Evolutionary conservation across 2,329 filamentous ascomycete genomes (phyloP).

Genomic region (Fusarium sp.): DNA sequence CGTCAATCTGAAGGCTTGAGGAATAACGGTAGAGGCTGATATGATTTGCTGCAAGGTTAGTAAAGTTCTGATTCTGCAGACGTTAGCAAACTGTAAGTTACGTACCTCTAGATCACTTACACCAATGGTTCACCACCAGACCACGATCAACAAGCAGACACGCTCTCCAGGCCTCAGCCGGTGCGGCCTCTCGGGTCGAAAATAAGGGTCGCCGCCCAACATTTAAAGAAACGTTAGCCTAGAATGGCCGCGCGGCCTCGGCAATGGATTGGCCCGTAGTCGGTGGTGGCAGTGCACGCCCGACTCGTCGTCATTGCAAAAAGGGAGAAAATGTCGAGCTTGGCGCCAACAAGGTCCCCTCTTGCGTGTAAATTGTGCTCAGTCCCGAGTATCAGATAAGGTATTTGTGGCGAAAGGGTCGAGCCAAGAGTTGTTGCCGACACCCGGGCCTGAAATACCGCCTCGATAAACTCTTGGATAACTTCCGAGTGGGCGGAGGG

Average conservation of each 20-base stretch:
- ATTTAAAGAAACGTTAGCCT: constrained; percentile 23
- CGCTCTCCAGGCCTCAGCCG: not conserved
- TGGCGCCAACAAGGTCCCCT: not conserved
- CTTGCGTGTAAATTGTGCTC: not conserved
- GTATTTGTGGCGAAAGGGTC: not conserved
- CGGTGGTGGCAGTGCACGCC: constrained; percentile 37
- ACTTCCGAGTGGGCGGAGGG: not conserved
- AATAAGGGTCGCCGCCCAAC: not conserved
- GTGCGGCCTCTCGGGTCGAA: not conserved
- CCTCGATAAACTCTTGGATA: not conserved
- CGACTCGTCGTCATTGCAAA: constrained; percentile 23
- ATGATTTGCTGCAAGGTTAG: not conserved
- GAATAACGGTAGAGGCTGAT: not conserved
- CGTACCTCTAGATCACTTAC: not conserved
- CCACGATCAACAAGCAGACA: constrained; percentile 16
- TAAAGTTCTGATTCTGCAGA: not conserved
- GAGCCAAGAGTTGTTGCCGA: not conserved
- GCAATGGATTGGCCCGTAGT: constrained; percentile 31
- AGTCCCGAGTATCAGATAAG: not conserved
- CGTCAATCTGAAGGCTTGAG: not conserved
- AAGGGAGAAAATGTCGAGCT: not conserved
- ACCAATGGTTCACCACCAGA: not conserved
- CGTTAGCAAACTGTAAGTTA: not conserved
- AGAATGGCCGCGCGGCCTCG: constrained; percentile 36
- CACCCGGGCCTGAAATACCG: not conserved